These are phyloP conservation scores for Didymella pinodella DNA, from an alignment of 2,329 filamentous ascomycete species.

Conservation along the genomic window DNA sequence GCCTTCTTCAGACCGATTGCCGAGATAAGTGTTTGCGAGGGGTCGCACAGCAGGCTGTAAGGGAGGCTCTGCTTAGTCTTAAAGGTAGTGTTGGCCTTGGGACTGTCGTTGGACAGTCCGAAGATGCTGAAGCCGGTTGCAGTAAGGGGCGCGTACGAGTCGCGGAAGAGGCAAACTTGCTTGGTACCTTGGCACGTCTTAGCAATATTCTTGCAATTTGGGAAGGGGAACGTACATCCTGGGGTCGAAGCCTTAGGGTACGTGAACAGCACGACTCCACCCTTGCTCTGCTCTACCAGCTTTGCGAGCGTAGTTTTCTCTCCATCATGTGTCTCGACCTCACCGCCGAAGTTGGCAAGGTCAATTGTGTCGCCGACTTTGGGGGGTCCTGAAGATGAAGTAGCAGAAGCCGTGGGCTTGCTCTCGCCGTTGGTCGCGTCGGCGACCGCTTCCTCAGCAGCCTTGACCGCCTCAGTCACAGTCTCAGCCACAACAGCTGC, in stretches of 20 bases:
- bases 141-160: conserved; percentile 78
- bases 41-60: conserved; percentile 88
- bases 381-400: conserved; percentile 28
- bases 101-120: conserved; percentile 85
- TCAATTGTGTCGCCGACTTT: conserved; percentile 62
- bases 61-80: conserved; percentile 88
- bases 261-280: conserved; percentile 90
- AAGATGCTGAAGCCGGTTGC: conserved; percentile 84
- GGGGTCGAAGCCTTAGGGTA: conserved; percentile 95
- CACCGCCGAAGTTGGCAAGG: conserved; percentile 66
- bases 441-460: conserved; percentile 44
- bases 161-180: conserved; percentile 92
- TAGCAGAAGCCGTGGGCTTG: conserved; percentile 32
- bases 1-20: conserved; percentile 91
- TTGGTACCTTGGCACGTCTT: conserved; percentile 73
- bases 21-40: conserved; percentile 73
- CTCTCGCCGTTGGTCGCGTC: conserved; percentile 42
- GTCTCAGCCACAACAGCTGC: conserved; percentile 42
- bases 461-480: conserved; percentile 44
- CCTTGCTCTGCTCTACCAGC: conserved; percentile 82
- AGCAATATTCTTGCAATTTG: conserved; percentile 13
- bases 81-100: conserved; percentile 93
- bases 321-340: conserved; percentile 87
- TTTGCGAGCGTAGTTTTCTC: conserved; percentile 78
- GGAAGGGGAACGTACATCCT: conserved; percentile 74